Evolutionary conservation across 2,329 filamentous ascomycete genomes (phyloP).

Genomic region (Cladosporium sp.): DNA sequence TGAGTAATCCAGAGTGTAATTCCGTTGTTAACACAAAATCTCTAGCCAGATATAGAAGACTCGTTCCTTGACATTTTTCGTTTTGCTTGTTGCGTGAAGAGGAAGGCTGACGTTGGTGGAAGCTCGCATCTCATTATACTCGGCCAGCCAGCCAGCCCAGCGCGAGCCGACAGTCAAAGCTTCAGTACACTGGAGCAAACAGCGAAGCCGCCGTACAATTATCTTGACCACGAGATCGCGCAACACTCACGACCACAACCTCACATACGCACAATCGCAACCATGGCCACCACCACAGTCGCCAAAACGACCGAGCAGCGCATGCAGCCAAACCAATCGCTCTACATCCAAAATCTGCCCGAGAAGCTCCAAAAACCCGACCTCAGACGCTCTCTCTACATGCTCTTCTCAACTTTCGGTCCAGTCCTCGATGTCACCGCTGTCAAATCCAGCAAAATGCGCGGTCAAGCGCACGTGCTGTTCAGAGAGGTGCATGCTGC

Average conservation of each 20-base stretch:
- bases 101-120: too few species aligned
- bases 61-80: too few species aligned
- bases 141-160: too few species aligned
- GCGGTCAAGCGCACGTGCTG: constrained; percentile 89
- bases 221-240: not conserved
- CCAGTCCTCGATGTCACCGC: constrained; percentile 88
- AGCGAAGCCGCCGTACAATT: too few species aligned
- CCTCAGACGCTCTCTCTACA: constrained; percentile 80
- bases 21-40: too few species aligned
- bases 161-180: too few species aligned
- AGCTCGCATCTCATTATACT: too few species aligned
- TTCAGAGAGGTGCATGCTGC: constrained; percentile 88
- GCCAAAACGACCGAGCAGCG: constrained; percentile 13
- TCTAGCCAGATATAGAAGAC: too few species aligned
- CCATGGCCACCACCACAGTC: constrained; percentile 10
- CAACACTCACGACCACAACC: not conserved
- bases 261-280: not conserved
- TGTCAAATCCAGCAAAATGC: constrained; percentile 85
- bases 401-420: constrained; percentile 90
- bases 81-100: too few species aligned
- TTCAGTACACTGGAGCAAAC: too few species aligned
- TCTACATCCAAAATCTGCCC: constrained; percentile 87
- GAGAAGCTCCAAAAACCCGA: constrained; percentile 88
- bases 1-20: too few species aligned
- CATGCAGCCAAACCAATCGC: constrained; percentile 45